phyloP scores from a whole-genome alignment of 129 eudicot species.

The Silybum marianum region DNA sequence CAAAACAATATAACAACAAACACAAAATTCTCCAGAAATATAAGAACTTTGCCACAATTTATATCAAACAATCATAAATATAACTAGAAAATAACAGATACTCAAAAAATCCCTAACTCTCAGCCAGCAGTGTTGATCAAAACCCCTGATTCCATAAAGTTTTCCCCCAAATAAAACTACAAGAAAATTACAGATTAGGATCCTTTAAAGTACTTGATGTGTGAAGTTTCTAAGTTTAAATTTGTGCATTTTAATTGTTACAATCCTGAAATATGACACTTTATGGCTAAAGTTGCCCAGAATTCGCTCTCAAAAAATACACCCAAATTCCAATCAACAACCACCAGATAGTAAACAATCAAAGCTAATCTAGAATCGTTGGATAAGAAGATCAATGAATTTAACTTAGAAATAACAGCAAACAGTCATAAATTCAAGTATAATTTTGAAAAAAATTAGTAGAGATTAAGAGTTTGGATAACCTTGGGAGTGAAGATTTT shows the following conservation, averaged over 20 bases:
- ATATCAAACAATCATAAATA: background rate
- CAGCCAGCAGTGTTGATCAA: background rate
- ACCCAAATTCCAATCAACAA: background rate
- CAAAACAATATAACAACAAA: background rate
- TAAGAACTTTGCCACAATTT: background rate
- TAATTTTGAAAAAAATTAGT: background rate
- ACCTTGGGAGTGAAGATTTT: slow-evolving; percentile 43
- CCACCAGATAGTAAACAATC: background rate
- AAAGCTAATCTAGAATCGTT: slow-evolving; percentile 3
- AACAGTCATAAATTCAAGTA: background rate
- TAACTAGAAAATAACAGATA: background rate
- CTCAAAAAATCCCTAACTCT: slow-evolving; percentile 4
- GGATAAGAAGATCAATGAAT: background rate
- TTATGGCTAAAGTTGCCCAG: background rate
- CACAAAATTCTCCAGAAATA: background rate
- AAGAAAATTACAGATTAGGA: background rate
- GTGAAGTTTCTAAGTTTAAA: background rate
- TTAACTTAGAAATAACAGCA: background rate
- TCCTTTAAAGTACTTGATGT: background rate
- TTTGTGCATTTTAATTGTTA: background rate
- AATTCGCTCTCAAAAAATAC: background rate
- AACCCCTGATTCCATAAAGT: background rate
- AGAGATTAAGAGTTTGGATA: background rate
- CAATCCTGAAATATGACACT: background rate
- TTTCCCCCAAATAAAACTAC: background rate